Percentiles rank a stretch among this genome's conserved stretches.
phyloP scores from a whole-genome alignment of 2,329 filamentous ascomycete genomes.

The Alternaria conjuncta region DNA sequence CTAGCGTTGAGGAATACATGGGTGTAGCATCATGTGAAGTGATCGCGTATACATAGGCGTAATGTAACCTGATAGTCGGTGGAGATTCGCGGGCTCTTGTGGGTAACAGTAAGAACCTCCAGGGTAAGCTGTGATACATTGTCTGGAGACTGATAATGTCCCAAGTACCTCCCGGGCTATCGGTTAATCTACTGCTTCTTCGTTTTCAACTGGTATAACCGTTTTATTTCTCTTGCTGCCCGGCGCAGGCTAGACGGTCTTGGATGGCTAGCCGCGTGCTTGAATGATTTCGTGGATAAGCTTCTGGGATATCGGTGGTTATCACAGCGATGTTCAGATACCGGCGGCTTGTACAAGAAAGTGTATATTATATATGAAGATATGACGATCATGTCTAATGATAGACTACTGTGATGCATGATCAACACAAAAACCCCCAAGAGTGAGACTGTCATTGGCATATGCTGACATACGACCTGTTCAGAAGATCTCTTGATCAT shows the following conservation, averaged over 20 bases:
- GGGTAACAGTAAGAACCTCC: not conserved
- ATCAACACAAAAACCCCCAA: accelerated
- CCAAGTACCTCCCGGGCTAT: not conserved
- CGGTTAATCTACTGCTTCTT: not conserved
- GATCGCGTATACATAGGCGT: not conserved
- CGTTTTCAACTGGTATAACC: too few relatives aligned
- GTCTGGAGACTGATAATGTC: not conserved
- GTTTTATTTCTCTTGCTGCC: too few relatives aligned
- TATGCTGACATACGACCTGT: too few relatives aligned
- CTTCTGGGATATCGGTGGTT: not conserved
- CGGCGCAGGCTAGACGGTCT: too few relatives aligned
- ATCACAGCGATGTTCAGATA: not conserved
- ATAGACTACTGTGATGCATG: not conserved
- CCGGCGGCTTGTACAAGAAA: not conserved
- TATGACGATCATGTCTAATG: not conserved
- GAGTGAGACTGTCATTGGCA: too few relatives aligned
- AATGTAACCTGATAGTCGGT: too few relatives aligned
- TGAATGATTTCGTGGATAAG: accelerated
- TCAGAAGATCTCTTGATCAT: slow-evolving; percentile 43
- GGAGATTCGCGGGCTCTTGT: not conserved
- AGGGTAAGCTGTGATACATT: not conserved
- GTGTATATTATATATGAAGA: not conserved
- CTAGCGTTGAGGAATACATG: not conserved
- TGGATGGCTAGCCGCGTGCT: too few relatives aligned
- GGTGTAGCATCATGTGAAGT: not conserved